Base-by-base conservation (phyloP, 139 green algal genomes). In the Eudorina sp. region DNA sequence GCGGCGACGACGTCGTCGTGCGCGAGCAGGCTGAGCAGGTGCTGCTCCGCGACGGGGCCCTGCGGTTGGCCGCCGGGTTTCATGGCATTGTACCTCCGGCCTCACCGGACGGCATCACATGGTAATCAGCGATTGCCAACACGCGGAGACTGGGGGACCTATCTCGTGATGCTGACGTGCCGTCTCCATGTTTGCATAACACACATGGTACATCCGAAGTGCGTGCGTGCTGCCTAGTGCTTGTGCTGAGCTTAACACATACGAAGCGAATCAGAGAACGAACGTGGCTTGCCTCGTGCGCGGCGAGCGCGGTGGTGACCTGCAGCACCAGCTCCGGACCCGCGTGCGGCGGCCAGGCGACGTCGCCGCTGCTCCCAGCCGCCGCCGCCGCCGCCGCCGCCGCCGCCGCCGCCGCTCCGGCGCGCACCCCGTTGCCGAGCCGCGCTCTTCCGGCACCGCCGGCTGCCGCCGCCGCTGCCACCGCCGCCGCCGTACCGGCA, bases 1-100 rank as follows among this genome's bases (percentile, higher is more conserved):
- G 80, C 80, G 0, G 60, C 80, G 40, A 86, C 80, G 29, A 41
- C 60, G 43, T 86, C 80, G 29, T 86, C 80, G 43, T 66, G 60
- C 0, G 80, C 80, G 8, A 86, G 80, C 11, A 86, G 80, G 6
- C 21, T 46, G 21, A 86, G 60, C 27, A 86, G 80, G 9, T 77
- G 80, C 19, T 62, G 29, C 80, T 86, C 80, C 3, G 60, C 60
- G 14, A 40, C 14, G 31, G 60, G 41, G 58, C 80, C 60, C 80
- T 86, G 58, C 55, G 29, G 29, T 27, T 27, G n/a, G 8, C 55
- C 55, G 55, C 55, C 55, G 29, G 23, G 8, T n/a, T n/a, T n/a
- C n/a, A n/a, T n/a, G n/a, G n/a, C n/a, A n/a, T n/a, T n/a, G n/a
- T n/a, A n/a, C n/a, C n/a, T n/a, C n/a, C n/a, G n/a, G n/a, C n/a